These are phyloP conservation scores for Claviceps sp. DNA, from an alignment of 2,329 filamentous ascomycete species.

Conservation along the genomic window DNA sequence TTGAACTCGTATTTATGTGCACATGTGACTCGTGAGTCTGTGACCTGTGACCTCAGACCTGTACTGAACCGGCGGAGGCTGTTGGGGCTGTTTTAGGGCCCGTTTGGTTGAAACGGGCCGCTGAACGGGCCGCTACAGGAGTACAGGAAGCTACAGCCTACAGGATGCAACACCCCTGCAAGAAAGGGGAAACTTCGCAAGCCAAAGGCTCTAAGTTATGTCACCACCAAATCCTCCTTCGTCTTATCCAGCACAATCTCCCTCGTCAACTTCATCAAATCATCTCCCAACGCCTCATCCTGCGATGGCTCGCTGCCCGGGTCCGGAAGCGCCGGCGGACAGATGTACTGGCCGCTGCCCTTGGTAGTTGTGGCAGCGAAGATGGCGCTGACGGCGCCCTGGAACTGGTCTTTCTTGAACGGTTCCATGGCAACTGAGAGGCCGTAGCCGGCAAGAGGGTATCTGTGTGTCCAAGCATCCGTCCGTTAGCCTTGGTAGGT, in stretches of 20 bases:
- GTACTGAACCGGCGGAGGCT: too few species aligned
- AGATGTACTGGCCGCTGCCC: not conserved
- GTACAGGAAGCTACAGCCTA: too few species aligned
- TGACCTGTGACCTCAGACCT: too few species aligned
- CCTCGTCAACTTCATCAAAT: not conserved
- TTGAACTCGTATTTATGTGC: too few species aligned
- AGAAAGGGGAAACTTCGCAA: too few species aligned
- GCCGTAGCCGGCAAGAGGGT: conserved; percentile 1
- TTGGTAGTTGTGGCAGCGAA: not conserved
- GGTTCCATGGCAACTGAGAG: not conserved
- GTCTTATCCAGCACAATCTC: not conserved
- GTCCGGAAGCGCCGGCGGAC: not conserved
- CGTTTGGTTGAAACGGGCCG: too few species aligned
- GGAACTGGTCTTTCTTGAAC: not conserved
- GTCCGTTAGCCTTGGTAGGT: not conserved
- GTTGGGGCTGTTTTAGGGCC: too few species aligned
- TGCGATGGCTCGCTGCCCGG: not conserved
- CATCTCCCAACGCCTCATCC: not conserved
- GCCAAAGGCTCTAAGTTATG: not conserved
- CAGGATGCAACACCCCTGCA: too few species aligned
- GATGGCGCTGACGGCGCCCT: conserved; percentile 1
- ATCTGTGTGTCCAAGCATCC: not conserved
- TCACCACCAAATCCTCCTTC: not conserved
- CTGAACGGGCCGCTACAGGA: too few species aligned
- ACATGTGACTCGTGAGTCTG: too few species aligned